Conservation (phyloP, 1,284 basidiomycete species). For the Peniophora sp. region DNA sequence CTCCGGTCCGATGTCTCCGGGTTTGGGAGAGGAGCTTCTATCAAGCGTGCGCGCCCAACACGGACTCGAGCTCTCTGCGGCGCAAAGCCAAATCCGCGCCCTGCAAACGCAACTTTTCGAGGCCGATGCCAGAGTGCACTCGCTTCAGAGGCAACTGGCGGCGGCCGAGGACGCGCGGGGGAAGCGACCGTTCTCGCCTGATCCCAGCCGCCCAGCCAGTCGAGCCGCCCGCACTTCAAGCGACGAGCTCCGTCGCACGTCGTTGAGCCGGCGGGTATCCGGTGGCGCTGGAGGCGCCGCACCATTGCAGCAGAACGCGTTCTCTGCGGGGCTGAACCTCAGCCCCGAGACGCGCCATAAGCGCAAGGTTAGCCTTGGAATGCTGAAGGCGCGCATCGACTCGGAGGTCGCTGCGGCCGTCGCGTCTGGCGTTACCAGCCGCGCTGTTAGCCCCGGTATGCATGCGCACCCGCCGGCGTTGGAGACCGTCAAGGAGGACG, state of each 20-base stretch:
- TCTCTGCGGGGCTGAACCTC: slow-evolving; percentile 38
- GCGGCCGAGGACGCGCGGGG: slow-evolving; percentile 55
- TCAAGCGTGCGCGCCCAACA: slow-evolving; percentile 64
- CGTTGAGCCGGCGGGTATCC: slow-evolving; percentile 32
- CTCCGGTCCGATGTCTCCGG: slow-evolving; percentile 30
- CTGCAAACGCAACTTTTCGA: slow-evolving; percentile 70
- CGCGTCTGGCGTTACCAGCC: slow-evolving; percentile 26
- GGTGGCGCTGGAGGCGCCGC: slow-evolving; percentile 26
- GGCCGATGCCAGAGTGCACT: slow-evolving; percentile 60
- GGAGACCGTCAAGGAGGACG: not conserved
- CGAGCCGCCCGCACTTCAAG: slow-evolving; percentile 31
- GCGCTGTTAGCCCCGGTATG: slow-evolving; percentile 44
- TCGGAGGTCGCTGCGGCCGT: slow-evolving; percentile 50
- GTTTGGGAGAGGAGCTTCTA: slow-evolving; percentile 65
- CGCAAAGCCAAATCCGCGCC: slow-evolving; percentile 68
- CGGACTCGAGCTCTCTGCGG: slow-evolving; percentile 68
- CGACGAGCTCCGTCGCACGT: slow-evolving; percentile 39
- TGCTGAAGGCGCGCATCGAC: slow-evolving; percentile 85
- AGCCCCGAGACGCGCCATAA: slow-evolving; percentile 77
- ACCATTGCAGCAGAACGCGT: slow-evolving; percentile 26
- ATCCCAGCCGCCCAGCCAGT: slow-evolving; percentile 41
- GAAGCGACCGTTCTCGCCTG: slow-evolving; percentile 31
- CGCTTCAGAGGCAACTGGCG: slow-evolving; percentile 61
- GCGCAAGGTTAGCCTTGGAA: slow-evolving; percentile 76
- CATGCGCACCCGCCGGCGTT: not conserved